Evolutionary conservation across 208 protist genomes (phyloP).

Genomic region (Trichomonas tenax): DNA sequence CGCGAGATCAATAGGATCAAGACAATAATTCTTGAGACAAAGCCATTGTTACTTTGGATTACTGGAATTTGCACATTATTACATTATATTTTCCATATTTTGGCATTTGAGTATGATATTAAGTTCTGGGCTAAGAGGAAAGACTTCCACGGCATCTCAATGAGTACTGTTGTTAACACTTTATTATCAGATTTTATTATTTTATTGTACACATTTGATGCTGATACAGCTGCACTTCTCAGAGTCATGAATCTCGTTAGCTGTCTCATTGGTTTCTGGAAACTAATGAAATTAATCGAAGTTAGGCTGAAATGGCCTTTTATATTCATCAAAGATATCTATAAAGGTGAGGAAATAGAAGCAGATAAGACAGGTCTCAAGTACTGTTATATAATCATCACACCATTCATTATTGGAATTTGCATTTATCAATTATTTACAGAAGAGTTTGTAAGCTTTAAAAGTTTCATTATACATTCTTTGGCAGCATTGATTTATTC

Average conservation of each 20-base stretch:
- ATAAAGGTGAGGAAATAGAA: background rate
- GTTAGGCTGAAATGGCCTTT: background rate
- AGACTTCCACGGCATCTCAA: slow-evolving; percentile 77
- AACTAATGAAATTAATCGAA: slow-evolving; percentile 64
- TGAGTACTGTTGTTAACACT: slow-evolving; percentile 75
- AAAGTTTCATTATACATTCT: background rate
- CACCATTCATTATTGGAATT: slow-evolving; percentile 60
- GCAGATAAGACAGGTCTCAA: slow-evolving; percentile 57
- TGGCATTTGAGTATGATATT: slow-evolving; percentile 92
- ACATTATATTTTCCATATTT: slow-evolving; percentile 78
- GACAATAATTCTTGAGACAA: slow-evolving; percentile 80
- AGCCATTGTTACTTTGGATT: slow-evolving; percentile 68
- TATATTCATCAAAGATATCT: slow-evolving; percentile 10
- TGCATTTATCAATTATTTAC: background rate
- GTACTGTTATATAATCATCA: slow-evolving; percentile 70
- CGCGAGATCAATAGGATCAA: slow-evolving; percentile 25
- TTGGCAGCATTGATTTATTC: slow-evolving; percentile 50
- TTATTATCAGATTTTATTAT: slow-evolving; percentile 71
- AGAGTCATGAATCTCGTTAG: slow-evolving; percentile 46
- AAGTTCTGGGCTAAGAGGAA: slow-evolving; percentile 57
- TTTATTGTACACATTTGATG: slow-evolving; percentile 89
- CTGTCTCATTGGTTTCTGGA: slow-evolving; percentile 81
- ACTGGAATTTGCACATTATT: slow-evolving; percentile 77
- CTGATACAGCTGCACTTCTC: slow-evolving; percentile 74
- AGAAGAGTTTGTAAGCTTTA: background rate